Base-by-base conservation (phyloP, 495 filamentous ascomycete genomes). In the Apiosordaria backusii region DNA sequence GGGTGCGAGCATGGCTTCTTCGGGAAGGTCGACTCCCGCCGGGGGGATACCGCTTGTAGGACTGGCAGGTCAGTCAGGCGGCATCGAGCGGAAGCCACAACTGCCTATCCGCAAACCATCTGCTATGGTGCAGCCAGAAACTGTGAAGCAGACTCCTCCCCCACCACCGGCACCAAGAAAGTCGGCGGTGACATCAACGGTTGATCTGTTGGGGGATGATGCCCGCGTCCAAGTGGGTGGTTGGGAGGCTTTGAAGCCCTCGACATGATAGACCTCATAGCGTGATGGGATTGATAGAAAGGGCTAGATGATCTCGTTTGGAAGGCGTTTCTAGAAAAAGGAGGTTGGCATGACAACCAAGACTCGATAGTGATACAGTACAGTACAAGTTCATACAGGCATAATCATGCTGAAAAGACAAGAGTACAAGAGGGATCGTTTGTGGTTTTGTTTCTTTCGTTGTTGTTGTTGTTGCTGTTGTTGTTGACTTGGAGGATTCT, bases 181-280 rank as follows among this genome's bases (percentile, higher is more conserved):
- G 52, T 54, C 72, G 26, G 68, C 18, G 4, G 21, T 23, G n/a
- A 23, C 52, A 21, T 21, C 74, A 52, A 65, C 63, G 15, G 67
- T 81, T 15, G 80, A 82, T 63, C 70, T 82, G 21, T 68, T 83
- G 6, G 74, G 71, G 13, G 76, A 75, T 50, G 79, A 82, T 29
- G 69, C 61, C 16, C 66, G 50, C n/a, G 55, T 61, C 23, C 77
- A 81, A 64, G 73, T 84, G 72, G 76, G 77, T 13, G 76, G 77
- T 35, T 84, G 81, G 81, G 78, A 83, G 63, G 79, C 81, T 13
- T 60, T 84, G 67, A 81, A 80, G 62, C 81, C 76, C n/a, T 67
- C 74, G 7, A 71, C 53, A 66, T 55, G 16, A 25, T 13, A n/a
- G 27, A 52, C 24, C 18, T 9, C 15, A 58, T 23, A 18, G 22